Base-by-base conservation (phyloP, 2,329 filamentous ascomycete species). In the Coniochaeta prunicola region DNA sequence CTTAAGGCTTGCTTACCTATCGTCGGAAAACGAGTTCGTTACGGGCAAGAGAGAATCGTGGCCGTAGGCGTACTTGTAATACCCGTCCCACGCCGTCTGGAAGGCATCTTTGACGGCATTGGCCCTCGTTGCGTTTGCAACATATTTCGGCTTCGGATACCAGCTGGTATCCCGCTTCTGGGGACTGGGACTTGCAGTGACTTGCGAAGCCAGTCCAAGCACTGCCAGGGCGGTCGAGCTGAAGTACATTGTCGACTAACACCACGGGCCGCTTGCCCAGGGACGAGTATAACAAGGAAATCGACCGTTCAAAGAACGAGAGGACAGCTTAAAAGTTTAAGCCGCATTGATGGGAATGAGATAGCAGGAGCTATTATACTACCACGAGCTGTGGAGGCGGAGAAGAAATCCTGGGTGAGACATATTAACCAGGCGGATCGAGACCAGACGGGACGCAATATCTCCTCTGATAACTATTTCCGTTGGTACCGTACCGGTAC, bases 21-120 rank as follows among this genome's bases (percentile, higher is more conserved):
- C 89, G 70, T 96, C 86, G 24, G 78, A 77, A 60, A 75, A 87
- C 0, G 72, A 73, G 64, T 91, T 90, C 42, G 80, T 82, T 15
- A 90, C 77, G 0, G 91, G 90, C 61, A 77, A 78, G 10, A 96
- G 75, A 50, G 91, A 89, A 70, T 96, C 91, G 64, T 90, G 83
- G 1, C 88, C 89, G 62, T 90, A 92, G 0, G 90, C 90, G 72
- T 90, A 84, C 72, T 83, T 75, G 66, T 84, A 82, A 70, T 93
- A 93, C 1, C 87, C 88, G 60, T 85, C 73, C 88, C 89, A 92
- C 2, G 88, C 86, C 65, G 81, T 80, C 59, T 82, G 77, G 67
- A 92, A 93, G 0, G 86, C 85, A 58, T 84, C 80, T 68, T 85
- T 87, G 57, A 92, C 83, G 1, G 84, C 83, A 55, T 78, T 76